Percentiles rank a stretch among this genome's conserved stretches.
These are phyloP conservation scores for Biscogniauxia sp. DNA, from an alignment of 2,329 filamentous ascomycete species.

Conservation along the genomic window DNA sequence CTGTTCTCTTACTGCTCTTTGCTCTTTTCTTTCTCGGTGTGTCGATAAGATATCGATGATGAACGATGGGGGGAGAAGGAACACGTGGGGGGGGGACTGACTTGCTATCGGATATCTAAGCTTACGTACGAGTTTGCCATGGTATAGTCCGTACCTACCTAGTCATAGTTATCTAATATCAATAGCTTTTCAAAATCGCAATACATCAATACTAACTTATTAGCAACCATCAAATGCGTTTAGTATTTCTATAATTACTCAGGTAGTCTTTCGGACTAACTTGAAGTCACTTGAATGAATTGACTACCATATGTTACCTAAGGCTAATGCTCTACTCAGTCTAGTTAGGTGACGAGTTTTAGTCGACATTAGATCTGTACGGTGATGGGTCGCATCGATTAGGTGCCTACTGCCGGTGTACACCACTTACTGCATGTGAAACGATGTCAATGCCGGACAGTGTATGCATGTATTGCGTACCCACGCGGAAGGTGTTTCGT, in stretches of 20 bases:
- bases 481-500: constrained; percentile 1
- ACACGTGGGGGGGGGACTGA: background rate
- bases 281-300: background rate
- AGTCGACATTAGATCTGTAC: background rate
- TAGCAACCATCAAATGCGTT: no score
- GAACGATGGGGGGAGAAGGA: background rate
- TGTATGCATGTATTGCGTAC: background rate
- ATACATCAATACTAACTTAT: background rate
- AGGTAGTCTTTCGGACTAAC: background rate
- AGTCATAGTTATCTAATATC: background rate
- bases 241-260: background rate
- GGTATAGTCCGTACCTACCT: no score
- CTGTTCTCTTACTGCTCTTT: no score
- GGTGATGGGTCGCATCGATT: background rate
- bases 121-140: background rate
- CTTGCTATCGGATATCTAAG: background rate
- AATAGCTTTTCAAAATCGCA: background rate
- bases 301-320: no score
- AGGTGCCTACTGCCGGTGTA: background rate
- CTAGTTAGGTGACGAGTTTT: background rate
- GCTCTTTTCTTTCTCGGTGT: no score
- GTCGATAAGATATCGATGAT: background rate
- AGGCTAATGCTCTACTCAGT: background rate
- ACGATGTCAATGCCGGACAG: background rate
- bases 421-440: background rate